These are phyloP conservation scores for Helianthus tuberosus DNA, from an alignment of 129 eudicot species.

Conservation along the genomic window DNA sequence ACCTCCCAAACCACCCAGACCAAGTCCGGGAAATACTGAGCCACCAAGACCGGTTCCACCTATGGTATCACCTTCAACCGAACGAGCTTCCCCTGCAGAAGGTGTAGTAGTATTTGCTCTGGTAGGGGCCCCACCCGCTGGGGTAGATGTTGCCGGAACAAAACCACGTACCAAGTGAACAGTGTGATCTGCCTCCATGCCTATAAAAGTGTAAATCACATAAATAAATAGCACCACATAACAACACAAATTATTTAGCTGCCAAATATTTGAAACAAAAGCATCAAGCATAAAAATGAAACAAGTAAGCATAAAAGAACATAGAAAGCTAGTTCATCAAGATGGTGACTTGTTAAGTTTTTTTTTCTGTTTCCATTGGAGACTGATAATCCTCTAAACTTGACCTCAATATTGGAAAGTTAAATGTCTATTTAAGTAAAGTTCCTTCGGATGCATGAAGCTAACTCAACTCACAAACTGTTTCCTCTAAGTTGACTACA, in stretches of 20 bases:
- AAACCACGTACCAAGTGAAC: slow-evolving; percentile 83
- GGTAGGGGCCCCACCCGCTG: slow-evolving; percentile 36
- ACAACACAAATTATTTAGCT: background rate
- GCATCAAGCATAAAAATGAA: background rate
- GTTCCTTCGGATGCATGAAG: slow-evolving; percentile 8
- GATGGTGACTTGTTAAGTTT: background rate
- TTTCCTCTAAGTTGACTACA: slow-evolving; percentile 12
- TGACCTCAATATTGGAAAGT: background rate
- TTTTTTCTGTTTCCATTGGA: slow-evolving; percentile 1
- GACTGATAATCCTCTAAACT: background rate
- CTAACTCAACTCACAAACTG: slow-evolving; percentile 15
- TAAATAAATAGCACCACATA: slow-evolving; percentile 9
- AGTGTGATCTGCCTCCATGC: slow-evolving; percentile 75
- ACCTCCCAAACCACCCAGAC: slow-evolving; percentile 58
- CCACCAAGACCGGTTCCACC: slow-evolving; percentile 55
- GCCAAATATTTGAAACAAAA: slow-evolving; percentile 17
- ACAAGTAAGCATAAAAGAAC: slow-evolving; percentile 17
- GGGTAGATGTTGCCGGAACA: slow-evolving; percentile 51
- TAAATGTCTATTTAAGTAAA: slow-evolving; percentile 1
- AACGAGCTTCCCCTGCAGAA: slow-evolving; percentile 33
- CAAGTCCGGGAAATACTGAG: slow-evolving; percentile 76
- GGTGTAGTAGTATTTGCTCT: slow-evolving; percentile 39
- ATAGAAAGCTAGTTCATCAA: slow-evolving; percentile 10
- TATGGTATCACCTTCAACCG: slow-evolving; percentile 39
- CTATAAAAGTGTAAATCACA: slow-evolving; percentile 37